Percentiles rank a stretch among this genome's conserved stretches.
phyloP scores from a whole-genome alignment of 2,329 filamentous ascomycete genomes.

The Niveomyces coronatus region DNA sequence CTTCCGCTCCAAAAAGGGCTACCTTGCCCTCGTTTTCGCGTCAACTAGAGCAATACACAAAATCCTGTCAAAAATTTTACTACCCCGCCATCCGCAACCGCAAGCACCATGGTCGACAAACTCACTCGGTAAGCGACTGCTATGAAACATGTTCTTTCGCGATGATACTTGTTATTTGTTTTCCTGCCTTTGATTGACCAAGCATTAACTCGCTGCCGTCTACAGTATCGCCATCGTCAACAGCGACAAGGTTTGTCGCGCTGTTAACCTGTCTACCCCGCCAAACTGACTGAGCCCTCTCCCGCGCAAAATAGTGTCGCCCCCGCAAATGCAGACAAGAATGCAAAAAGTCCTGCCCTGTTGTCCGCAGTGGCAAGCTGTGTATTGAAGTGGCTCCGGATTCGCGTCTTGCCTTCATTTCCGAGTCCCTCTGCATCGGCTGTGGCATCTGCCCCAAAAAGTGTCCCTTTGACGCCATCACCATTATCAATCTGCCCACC shows the following conservation, averaged over 20 bases:
- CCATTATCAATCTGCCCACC: constrained; percentile 99
- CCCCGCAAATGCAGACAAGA: constrained; percentile 85
- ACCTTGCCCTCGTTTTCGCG: not conserved
- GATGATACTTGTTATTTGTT: too few relatives aligned
- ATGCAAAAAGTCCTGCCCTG: constrained; percentile 97
- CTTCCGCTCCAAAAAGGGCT: not conserved
- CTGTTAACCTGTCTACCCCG: constrained; percentile 13
- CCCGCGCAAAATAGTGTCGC: constrained; percentile 23
- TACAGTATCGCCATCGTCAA: constrained; percentile 96
- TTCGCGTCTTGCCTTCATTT: constrained; percentile 96
- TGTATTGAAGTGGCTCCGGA: constrained; percentile 87
- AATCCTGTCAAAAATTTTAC: constrained; percentile 12
- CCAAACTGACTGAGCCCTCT: constrained; percentile 17
- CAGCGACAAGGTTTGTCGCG: constrained; percentile 72
- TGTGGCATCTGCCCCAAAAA: constrained; percentile 99
- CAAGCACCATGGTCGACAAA: constrained; percentile 68
- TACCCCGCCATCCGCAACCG: constrained; percentile 11
- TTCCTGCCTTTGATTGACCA: too few relatives aligned
- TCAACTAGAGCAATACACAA: constrained; percentile 4
- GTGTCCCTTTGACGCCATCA: constrained; percentile 96
- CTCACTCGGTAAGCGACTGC: constrained; percentile 67
- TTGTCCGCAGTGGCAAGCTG: constrained; percentile 93
- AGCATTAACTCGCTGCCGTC: constrained; percentile 2
- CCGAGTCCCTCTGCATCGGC: constrained; percentile 89
- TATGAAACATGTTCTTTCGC: not conserved